Conservation (phyloP, 2,329 filamentous ascomycete species). For the Furcasterigmium furcatum region DNA sequence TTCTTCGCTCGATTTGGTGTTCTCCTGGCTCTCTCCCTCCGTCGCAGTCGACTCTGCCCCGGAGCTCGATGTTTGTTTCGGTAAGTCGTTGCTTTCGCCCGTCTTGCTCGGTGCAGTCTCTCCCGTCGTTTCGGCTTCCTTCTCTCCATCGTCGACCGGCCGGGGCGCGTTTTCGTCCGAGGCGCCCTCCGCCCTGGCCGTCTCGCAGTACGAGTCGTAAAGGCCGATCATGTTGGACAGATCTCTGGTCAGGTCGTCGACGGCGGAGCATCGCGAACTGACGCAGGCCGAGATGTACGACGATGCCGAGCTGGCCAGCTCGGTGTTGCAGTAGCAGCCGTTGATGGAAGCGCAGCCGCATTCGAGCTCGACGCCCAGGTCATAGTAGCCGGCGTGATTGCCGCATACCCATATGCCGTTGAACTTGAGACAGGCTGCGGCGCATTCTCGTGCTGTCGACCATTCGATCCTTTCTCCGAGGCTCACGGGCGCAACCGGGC, state of each 20-base stretch:
- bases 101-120: neutral
- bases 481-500: slow-evolving; percentile 9
- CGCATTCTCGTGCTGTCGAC: slow-evolving; percentile 16
- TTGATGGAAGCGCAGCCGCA: slow-evolving; percentile 19
- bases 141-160: neutral
- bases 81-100: neutral
- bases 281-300: slow-evolving; percentile 18
- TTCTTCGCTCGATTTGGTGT: neutral
- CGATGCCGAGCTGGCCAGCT: slow-evolving; percentile 16
- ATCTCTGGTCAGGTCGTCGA: slow-evolving; percentile 15
- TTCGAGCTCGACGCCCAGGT: slow-evolving; percentile 12
- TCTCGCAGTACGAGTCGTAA: slow-evolving; percentile 18
- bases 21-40: neutral
- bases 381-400: slow-evolving; percentile 10
- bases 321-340: slow-evolving; percentile 19
- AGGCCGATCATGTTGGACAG: slow-evolving; percentile 15
- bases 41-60: neutral
- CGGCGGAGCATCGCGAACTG: slow-evolving; percentile 14
- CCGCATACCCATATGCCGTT: slow-evolving; percentile 15
- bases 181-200: slow-evolving; percentile 16
- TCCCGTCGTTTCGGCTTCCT: neutral
- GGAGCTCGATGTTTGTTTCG: neutral
- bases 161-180: neutral
- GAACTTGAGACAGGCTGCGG: slow-evolving; percentile 17
- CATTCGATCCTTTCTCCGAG: slow-evolving; percentile 8